phyloP scores from a whole-genome alignment of 352 stramenopile genomes.

The Thalassiosira allenii region DNA sequence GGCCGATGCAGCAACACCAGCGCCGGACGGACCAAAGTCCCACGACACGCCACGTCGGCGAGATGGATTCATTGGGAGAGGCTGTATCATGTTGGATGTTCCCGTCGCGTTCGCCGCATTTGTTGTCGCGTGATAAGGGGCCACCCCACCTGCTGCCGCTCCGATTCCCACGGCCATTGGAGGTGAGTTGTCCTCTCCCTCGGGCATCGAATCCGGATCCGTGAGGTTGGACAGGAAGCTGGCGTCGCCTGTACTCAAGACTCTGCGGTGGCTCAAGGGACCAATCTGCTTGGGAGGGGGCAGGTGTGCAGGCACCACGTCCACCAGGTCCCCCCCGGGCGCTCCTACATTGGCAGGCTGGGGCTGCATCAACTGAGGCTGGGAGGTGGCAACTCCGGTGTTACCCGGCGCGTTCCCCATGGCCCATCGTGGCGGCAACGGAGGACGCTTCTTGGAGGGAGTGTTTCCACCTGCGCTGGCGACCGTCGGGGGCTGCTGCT shows the following conservation, averaged over 20 bases:
- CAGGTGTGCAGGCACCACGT: conserved; percentile 38
- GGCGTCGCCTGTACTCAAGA: conserved; percentile 51
- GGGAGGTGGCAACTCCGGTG: neutral
- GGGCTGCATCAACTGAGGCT: neutral
- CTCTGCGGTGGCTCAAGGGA: conserved; percentile 41
- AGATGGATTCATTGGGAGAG: conserved; percentile 7
- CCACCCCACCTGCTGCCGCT: neutral
- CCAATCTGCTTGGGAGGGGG: conserved; percentile 58
- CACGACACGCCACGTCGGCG: conserved; percentile 50
- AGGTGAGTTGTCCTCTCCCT: conserved; percentile 33
- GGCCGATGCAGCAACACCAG: neutral
- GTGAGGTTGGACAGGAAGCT: conserved; percentile 54
- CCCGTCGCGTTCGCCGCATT: neutral
- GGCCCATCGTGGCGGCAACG: conserved; percentile 53
- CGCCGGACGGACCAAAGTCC: conserved; percentile 34
- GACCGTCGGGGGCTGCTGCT: neutral
- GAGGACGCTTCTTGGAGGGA: conserved; percentile 42
- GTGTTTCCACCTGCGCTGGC: neutral
- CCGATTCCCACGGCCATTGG: neutral
- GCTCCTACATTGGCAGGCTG: neutral
- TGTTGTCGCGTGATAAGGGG: neutral
- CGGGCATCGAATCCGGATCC: conserved; percentile 53
- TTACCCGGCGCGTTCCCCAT: conserved; percentile 2
- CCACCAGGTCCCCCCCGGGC: conserved; percentile 19
- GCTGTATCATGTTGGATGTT: conserved; percentile 3